These are phyloP conservation scores for Seminavis robusta DNA, from an alignment of 108 stramenopile genomes.

Conservation along the genomic window DNA sequence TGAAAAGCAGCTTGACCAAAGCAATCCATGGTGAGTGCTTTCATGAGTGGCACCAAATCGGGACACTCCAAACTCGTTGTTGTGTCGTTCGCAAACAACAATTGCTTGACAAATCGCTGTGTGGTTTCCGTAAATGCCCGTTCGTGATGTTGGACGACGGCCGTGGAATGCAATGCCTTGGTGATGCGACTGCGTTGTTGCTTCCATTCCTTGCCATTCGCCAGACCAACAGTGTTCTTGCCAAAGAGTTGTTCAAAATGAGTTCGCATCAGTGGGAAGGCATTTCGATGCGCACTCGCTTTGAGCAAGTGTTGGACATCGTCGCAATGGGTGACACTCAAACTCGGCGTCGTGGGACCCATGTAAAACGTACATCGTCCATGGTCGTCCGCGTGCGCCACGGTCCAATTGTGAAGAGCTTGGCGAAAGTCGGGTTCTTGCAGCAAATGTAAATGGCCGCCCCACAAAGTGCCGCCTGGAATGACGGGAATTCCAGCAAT, in stretches of 20 bases:
- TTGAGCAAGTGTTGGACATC: constrained; percentile 16
- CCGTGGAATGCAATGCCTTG: constrained; percentile 17
- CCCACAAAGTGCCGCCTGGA: neutral
- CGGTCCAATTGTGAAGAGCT: no score
- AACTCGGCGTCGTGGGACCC: constrained; percentile 6
- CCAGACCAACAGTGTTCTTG: neutral
- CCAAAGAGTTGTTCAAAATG: constrained; percentile 20
- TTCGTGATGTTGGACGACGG: constrained; percentile 1
- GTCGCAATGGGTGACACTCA: constrained; percentile 6
- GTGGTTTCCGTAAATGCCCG: constrained; percentile 4
- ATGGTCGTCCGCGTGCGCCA: constrained; percentile 17
- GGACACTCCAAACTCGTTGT: neutral
- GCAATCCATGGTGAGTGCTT: constrained; percentile 18
- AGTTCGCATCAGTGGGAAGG: constrained; percentile 2
- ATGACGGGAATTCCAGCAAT: constrained; percentile 10
- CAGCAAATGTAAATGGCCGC: constrained; percentile 10
- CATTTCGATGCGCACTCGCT: constrained; percentile 1
- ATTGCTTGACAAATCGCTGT: neutral
- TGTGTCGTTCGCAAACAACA: neutral
- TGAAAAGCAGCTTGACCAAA: constrained; percentile 23
- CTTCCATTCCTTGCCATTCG: constrained; percentile 32
- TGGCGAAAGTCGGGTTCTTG: constrained; percentile 3
- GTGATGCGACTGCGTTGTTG: constrained; percentile 12
- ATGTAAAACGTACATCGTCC: constrained; percentile 34
- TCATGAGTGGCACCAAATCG: constrained; percentile 18